Conservation (phyloP, 352 stramenopile genomes). For the Phytophthora pini region DNA sequence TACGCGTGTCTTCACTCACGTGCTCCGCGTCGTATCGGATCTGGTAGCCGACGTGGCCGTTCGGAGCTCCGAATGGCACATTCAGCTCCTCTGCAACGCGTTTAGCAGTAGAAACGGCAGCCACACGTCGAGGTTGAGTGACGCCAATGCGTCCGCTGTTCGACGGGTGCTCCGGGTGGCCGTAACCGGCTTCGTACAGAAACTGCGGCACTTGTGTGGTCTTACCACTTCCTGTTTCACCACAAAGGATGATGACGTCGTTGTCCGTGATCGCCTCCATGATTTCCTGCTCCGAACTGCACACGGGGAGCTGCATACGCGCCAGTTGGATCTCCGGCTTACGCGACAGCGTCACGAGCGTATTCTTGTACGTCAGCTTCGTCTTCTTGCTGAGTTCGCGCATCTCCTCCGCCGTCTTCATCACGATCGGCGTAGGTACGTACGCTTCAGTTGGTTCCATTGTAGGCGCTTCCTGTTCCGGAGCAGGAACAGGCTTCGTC, state of each 20-base stretch:
- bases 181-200: conserved; percentile 96
- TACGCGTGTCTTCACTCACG: conserved; percentile 86
- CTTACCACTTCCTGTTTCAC: conserved; percentile 98
- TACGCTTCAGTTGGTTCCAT: conserved; percentile 55
- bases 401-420: conserved; percentile 74
- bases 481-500: neutral
- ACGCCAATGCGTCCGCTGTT: conserved; percentile 91
- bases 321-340: conserved; percentile 87
- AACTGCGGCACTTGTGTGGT: conserved; percentile 99
- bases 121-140: conserved; percentile 98
- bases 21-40: conserved; percentile 98
- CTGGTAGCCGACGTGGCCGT: conserved; percentile 95
- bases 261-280: conserved; percentile 96
- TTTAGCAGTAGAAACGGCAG: conserved; percentile 97
- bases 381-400: conserved; percentile 56
- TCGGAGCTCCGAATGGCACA: conserved; percentile 64
- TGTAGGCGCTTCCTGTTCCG: conserved; percentile 24
- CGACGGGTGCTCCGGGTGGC: conserved; percentile 57
- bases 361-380: conserved; percentile 68
- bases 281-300: conserved; percentile 99
- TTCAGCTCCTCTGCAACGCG: conserved; percentile 98
- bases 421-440: conserved; percentile 67
- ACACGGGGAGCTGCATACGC: conserved; percentile 97
- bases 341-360: conserved; percentile 76
- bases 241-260: conserved; percentile 98